Conservation (phyloP, 495 filamentous ascomycete genomes). For the Penicillium robsamsonii region DNA sequence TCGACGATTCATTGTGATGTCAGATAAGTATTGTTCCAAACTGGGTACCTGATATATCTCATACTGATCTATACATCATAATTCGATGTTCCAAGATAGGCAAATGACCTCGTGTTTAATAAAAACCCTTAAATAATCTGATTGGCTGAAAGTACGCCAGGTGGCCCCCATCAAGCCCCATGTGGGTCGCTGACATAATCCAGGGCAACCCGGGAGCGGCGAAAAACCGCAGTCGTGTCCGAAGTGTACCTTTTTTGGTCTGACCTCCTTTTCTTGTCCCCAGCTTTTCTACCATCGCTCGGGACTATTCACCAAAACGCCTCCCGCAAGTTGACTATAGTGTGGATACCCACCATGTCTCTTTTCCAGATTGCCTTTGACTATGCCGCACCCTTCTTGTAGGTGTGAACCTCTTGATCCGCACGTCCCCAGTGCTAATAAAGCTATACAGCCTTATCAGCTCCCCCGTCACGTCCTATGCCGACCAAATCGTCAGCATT, state of each 20-base stretch:
- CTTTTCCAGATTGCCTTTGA: slow-evolving; percentile 41
- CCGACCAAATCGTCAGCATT: slow-evolving; percentile 90
- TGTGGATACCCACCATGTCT: slow-evolving; percentile 32
- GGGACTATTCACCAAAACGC: no score
- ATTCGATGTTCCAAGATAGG: no score
- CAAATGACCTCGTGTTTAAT: no score
- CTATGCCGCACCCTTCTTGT: slow-evolving; percentile 50
- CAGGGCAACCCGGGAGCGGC: no score
- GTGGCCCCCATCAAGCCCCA: no score
- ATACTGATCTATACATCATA: no score
- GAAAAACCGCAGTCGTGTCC: no score
- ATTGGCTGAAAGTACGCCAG: no score
- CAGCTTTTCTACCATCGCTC: neutral
- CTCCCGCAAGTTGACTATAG: slow-evolving; percentile 1
- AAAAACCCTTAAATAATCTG: no score
- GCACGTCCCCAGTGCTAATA: slow-evolving; percentile 8
- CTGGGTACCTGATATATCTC: no score
- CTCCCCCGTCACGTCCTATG: slow-evolving; percentile 83
- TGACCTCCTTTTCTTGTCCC: neutral
- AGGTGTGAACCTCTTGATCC: neutral
- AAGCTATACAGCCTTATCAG: slow-evolving; percentile 56
- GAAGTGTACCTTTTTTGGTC: no score
- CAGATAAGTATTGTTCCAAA: neutral
- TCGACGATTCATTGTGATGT: slow-evolving; percentile 1
- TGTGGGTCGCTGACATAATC: no score